A percentile compares a stretch with the other conserved stretches of the same genome.
Conservation (phyloP, 495 filamentous ascomycete species). For the Platismatia glauca region DNA sequence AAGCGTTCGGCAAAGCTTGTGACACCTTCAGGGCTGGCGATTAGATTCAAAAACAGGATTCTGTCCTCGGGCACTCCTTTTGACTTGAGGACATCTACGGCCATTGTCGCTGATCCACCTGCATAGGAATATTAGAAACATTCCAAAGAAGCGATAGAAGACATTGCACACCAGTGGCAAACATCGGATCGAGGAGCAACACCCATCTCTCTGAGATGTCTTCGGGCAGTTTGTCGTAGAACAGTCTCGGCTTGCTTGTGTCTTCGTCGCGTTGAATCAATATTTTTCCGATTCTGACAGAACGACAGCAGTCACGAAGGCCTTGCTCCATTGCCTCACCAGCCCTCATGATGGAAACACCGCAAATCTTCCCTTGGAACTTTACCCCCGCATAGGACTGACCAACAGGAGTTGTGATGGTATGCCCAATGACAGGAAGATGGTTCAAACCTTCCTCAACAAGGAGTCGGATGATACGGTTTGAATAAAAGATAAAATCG, state of each 20-base stretch:
- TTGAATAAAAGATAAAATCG: constrained; percentile 99
- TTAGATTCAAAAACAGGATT: constrained; percentile 91
- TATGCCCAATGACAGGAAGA: constrained; percentile 79
- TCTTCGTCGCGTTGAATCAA: constrained; percentile 96
- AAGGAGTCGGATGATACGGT: constrained; percentile 94
- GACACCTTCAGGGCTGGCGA: constrained; percentile 89
- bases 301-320: constrained; percentile 89
- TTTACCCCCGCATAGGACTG: constrained; percentile 81
- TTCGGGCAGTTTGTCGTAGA: constrained; percentile 92
- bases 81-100: constrained; percentile 80
- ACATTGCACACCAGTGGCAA: constrained; percentile 70
- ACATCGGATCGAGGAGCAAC: constrained; percentile 94
- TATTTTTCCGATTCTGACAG: constrained; percentile 95
- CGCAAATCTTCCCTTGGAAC: constrained; percentile 97
- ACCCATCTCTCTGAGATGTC: constrained; percentile 92
- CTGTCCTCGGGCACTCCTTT: constrained; percentile 89
- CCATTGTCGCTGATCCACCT: constrained; percentile 95
- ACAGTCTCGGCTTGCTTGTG: constrained; percentile 80
- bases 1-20: constrained; percentile 82
- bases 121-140: constrained; percentile 1
- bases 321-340: constrained; percentile 99
- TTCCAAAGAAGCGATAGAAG: background rate
- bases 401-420: constrained; percentile 84
- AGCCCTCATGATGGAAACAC: constrained; percentile 95
- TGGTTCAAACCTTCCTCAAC: constrained; percentile 98